These are phyloP conservation scores for Talaromyces sp. DNA, from an alignment of 2,329 filamentous ascomycete species.

Conservation along the genomic window DNA sequence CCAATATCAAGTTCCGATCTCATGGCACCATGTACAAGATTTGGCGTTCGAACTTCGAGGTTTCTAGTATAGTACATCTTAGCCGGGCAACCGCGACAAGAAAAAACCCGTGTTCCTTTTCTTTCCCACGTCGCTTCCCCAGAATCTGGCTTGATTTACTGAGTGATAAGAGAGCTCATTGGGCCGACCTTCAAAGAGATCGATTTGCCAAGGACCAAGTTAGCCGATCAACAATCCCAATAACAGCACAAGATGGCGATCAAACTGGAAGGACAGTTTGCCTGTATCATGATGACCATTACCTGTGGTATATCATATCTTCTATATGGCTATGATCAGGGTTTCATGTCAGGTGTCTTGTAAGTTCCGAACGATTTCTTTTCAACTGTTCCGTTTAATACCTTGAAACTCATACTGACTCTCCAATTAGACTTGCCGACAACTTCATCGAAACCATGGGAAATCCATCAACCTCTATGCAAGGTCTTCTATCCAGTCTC, in stretches of 20 bases:
- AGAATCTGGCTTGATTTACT: neutral
- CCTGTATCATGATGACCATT: constrained; percentile 8
- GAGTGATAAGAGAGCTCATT: neutral
- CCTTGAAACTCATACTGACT: too few species aligned
- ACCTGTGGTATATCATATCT: constrained; percentile 10
- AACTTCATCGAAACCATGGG: constrained; percentile 24
- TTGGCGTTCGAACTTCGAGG: neutral
- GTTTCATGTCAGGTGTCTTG: constrained; percentile 24
- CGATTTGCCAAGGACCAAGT: neutral
- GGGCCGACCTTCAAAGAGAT: neutral
- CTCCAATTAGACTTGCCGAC: neutral
- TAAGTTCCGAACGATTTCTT: neutral
- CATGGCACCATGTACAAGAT: neutral
- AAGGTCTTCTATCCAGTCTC: constrained; percentile 16
- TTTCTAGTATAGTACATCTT: neutral
- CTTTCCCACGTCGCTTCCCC: neutral
- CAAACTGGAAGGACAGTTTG: constrained; percentile 3
- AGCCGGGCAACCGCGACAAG: neutral
- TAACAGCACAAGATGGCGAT: neutral
- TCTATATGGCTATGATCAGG: constrained; percentile 13
- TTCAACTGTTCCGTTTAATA: too few species aligned
- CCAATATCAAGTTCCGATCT: neutral
- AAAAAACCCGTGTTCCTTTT: neutral
- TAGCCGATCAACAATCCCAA: neutral
- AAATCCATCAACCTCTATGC: constrained; percentile 15